phyloP scores from a whole-genome alignment of 495 filamentous ascomycete genomes.

The Geoglossum glabrum region DNA sequence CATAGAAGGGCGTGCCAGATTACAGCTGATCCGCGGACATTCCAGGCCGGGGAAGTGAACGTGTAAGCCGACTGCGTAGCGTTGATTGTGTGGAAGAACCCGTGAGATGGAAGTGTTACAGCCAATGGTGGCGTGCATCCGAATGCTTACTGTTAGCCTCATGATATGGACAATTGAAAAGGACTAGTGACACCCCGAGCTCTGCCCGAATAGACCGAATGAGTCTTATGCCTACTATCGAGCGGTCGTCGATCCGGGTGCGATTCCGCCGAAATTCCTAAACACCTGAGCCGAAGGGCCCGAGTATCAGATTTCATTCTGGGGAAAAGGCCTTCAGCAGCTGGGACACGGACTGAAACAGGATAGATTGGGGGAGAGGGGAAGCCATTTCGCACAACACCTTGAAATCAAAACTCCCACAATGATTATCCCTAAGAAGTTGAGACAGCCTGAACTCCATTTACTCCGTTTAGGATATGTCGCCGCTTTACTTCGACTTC shows the following conservation, averaged over 20 bases:
- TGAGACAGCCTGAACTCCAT: background rate
- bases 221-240: background rate
- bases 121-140: background rate
- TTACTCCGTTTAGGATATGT: background rate
- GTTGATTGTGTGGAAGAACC: background rate
- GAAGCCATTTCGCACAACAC: conserved; percentile 1
- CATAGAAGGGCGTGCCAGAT: background rate
- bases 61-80: background rate
- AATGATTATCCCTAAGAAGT: background rate
- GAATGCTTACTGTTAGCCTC: background rate
- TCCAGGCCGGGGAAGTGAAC: background rate
- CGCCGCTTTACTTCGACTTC: background rate
- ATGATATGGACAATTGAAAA: background rate
- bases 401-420: background rate
- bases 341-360: background rate
- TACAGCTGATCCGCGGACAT: background rate
- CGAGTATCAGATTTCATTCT: background rate
- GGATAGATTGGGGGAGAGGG: background rate
- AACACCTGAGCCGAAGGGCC: background rate
- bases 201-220: background rate
- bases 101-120: background rate
- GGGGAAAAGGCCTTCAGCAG: background rate
- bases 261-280: background rate
- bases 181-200: background rate
- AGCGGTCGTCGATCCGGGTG: background rate